Conservation (phyloP, 176 grass and related monocot species). For the Alloteropsis semialata region DNA sequence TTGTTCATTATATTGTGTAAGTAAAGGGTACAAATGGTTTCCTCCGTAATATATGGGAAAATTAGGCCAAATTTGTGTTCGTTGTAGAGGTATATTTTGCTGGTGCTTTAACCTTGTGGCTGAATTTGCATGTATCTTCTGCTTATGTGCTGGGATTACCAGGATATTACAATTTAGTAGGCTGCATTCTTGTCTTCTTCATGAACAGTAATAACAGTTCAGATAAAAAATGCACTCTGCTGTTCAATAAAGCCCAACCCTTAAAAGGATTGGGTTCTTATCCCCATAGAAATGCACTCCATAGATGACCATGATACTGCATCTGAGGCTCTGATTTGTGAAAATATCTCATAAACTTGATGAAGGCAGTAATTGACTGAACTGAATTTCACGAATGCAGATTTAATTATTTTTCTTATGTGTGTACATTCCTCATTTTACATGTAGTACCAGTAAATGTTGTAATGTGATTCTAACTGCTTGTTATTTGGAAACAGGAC, state of each 20-base stretch:
- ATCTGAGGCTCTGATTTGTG: neutral
- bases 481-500: slow-evolving; percentile 5
- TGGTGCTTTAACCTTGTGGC: neutral
- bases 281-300: neutral
- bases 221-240: neutral
- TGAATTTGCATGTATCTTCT: neutral
- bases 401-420: neutral
- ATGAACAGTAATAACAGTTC: neutral
- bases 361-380: neutral
- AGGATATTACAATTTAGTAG: neutral
- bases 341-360: neutral
- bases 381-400: neutral
- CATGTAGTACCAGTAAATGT: neutral
- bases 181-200: neutral
- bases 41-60: neutral
- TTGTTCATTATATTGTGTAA: neutral
- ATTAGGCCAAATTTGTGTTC: neutral
- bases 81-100: neutral
- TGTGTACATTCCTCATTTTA: neutral
- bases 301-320: neutral
- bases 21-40: neutral
- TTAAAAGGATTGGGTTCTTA: neutral
- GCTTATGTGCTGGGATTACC: neutral
- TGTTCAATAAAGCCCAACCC: neutral
- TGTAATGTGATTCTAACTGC: neutral